Conservation (phyloP, 2,329 filamentous ascomycete species). For the Tolypocladium cylindrosporum region DNA sequence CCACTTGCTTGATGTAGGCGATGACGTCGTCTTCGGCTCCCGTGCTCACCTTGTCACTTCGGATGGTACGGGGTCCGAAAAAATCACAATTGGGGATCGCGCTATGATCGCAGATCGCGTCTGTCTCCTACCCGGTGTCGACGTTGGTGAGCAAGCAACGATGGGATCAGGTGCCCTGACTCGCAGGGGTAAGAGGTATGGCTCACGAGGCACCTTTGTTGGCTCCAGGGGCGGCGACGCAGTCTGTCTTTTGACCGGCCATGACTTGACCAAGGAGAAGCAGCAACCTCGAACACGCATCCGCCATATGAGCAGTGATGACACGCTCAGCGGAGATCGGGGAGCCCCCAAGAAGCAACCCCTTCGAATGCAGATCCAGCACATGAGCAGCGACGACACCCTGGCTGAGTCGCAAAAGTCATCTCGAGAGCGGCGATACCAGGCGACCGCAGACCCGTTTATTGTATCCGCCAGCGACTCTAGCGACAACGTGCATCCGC, state of each 20-base stretch:
- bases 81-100: constrained; percentile 33
- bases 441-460: constrained; percentile 2
- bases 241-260: constrained; percentile 26
- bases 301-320: constrained; percentile 11
- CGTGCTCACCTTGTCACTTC: constrained; percentile 42
- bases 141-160: constrained; percentile 35
- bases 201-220: constrained; percentile 36
- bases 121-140: constrained; percentile 39
- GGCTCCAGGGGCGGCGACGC: constrained; percentile 42
- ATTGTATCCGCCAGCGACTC: constrained; percentile 10
- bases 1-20: constrained; percentile 43
- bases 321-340: constrained; percentile 8
- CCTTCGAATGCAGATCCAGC: constrained; percentile 5
- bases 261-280: constrained; percentile 1
- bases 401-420: constrained; percentile 7
- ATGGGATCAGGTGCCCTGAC: constrained; percentile 46
- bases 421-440: constrained; percentile 1
- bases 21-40: constrained; percentile 51
- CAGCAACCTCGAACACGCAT: constrained; percentile 1
- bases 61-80: constrained; percentile 37
- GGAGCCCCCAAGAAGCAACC: constrained; percentile 2
- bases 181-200: constrained; percentile 31
- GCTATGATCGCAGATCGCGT: constrained; percentile 50
- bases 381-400: constrained; percentile 16
- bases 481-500: constrained; percentile 2